Evolutionary conservation across 2,329 filamentous ascomycete genomes (phyloP).

Genomic region (Penicillium sclerotigenum): DNA sequence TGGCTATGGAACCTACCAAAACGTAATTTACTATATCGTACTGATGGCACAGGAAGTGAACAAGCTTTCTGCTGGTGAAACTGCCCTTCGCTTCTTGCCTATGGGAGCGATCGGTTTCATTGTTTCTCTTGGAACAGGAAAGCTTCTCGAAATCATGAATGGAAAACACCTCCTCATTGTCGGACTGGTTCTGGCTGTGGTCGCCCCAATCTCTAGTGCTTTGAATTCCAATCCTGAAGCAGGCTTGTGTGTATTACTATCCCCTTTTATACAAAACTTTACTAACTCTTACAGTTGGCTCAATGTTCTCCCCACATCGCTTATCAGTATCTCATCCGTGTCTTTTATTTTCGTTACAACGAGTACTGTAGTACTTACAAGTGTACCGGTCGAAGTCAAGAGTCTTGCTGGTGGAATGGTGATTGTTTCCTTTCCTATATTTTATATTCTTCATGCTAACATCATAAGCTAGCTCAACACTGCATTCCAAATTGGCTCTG

Average conservation of each 20-base stretch:
- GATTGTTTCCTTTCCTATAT: neutral
- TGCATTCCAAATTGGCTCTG: constrained; percentile 45
- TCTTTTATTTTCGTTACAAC: constrained; percentile 45
- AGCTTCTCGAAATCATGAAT: constrained; percentile 40
- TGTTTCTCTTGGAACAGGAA: constrained; percentile 36
- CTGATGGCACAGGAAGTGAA: constrained; percentile 43
- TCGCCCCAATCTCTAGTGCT: constrained; percentile 39
- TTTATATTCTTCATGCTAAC: neutral
- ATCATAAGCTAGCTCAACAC: constrained; percentile 35
- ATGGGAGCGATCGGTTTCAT: constrained; percentile 43
- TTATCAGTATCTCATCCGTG: constrained; percentile 42
- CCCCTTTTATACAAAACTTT: neutral
- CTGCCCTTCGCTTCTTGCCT: constrained; percentile 42
- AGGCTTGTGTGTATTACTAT: constrained; percentile 24
- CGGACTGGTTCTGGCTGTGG: constrained; percentile 36
- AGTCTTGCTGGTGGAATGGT: constrained; percentile 43
- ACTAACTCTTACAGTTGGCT: constrained; percentile 32
- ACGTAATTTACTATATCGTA: constrained; percentile 45
- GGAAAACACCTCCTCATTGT: constrained; percentile 37
- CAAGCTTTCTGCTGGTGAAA: constrained; percentile 38
- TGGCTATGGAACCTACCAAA: constrained; percentile 45
- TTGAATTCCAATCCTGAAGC: constrained; percentile 23
- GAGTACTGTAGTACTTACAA: constrained; percentile 41
- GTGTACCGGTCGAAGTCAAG: constrained; percentile 43
- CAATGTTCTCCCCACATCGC: constrained; percentile 39